Evolutionary conservation across 805 yeast species (phyloP), one percentile per base, ranked within the genome.

Genomic region (Monosporozyma servazzii): DNA sequence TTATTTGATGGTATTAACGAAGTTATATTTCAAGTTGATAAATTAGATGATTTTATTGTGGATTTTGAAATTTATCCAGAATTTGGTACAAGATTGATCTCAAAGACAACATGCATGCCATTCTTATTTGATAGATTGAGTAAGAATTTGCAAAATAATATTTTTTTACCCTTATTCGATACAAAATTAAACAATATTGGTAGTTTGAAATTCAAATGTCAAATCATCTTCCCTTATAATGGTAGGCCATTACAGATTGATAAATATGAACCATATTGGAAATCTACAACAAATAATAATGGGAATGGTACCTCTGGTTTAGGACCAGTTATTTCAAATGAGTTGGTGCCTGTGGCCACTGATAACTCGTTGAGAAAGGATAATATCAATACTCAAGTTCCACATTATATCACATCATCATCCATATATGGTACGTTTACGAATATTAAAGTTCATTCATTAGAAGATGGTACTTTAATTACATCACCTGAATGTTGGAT

Each of bases 1-100:
- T 36, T 37, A n/a, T 52, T 50, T 15, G 46, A 46, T 29, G 51
- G 49, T 25, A 43, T 43, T 13, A 49, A 25, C 17, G 54, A 53
- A 30, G 79, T 88, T 54, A 83, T 90, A 5, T 91, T 91, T 70
- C 96, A 90, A 67, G 80, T 90, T 7, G 91, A 87, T 59, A 72
- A 84, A 2, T 78, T 89, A 51, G 82, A 86, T 15, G 79, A 82
- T 23, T 88, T 89, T 61, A 72, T 81, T 29, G 78, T 90, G 49
- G 95, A 88, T 62, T 85, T 90, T 63, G 98, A 93, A 66, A 78
- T 93, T 11, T 90, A 84, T 67, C 97, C 99, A 0, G 86, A 91
- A 7, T 93, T 88, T 70, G 99, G 99, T 23, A 89, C 98, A 0
- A 78, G 96, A 55, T 71, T 91, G 51, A 82, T 91, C 49, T 96